Evolutionary conservation across 768 basidiomycete species (phyloP), one percentile per base, ranked within the genome.

Genomic region (Suillus ampliporus): DNA sequence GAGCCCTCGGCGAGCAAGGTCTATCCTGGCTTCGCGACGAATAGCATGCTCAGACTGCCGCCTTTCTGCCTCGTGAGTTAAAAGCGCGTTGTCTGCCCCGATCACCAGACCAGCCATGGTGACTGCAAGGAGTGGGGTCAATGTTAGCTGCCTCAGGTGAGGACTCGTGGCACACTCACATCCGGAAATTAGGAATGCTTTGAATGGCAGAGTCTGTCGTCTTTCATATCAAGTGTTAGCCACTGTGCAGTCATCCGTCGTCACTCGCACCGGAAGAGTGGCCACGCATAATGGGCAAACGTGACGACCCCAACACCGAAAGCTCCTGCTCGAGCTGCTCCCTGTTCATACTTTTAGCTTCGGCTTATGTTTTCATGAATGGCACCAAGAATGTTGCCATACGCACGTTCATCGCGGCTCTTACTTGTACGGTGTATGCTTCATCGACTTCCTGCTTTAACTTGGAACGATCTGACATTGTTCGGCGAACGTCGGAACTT

Each of bases 191-290:
- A 95, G 76, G 72, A 92, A 95, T 1, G 83, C 86, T 74, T 95
- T 95, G 80, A 94, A 86, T 4, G 90, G 85, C 21, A 92, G 80
- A 0, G 91, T 90, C 74, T 94, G 93, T 23, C 89, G 86, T 65
- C 93, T 94, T 65, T 53, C 61, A 38, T 26, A 40, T 60, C 38
- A 34, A 62, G 28, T 37, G 26, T 63, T 35, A 51, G 28, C 56
- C n/a, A 43, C 51, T 37, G 43, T 21, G 26, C 31, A 19, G 43
- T 34, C 51, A 52, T 34, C 23, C 38, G 9, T 19, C 31, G 51
- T 34, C 11, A 66, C 81, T 67, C 54, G 54, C 63, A 90, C 90
- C 88, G 82, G 74, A 93, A 92, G 37, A 79, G 67, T 37, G 90
- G 90, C 88, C 88, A 94, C n/a, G 81, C 77, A 71, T 86, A 83